phyloP scores from a whole-genome alignment of 2,329 filamentous ascomycete genomes.

The Arthrocladium fulminans region DNA sequence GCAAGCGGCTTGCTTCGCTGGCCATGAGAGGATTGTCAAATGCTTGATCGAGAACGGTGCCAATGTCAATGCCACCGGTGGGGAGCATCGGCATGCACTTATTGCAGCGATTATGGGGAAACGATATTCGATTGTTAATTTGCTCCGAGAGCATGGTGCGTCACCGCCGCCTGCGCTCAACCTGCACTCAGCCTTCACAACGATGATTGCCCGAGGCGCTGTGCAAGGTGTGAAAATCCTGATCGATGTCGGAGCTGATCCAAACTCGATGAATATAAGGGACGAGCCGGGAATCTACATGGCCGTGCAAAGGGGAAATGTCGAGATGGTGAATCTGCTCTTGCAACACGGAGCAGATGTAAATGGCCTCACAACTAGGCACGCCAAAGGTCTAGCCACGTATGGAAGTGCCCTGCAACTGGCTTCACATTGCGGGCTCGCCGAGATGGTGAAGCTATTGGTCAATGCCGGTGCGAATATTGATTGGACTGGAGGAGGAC shows the following conservation, averaged over 20 bases:
- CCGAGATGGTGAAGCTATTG: background rate
- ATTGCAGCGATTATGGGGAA: background rate
- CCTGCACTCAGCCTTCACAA: background rate
- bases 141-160: background rate
- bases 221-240: background rate
- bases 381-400: background rate
- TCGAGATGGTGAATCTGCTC: background rate
- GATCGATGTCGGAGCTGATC: background rate
- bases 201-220: background rate
- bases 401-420: background rate
- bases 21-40: background rate
- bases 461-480: background rate
- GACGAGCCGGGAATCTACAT: background rate
- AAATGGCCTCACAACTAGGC: background rate
- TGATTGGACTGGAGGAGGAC: background rate
- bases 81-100: background rate
- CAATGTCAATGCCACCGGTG: constrained; percentile 1
- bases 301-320: background rate
- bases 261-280: background rate
- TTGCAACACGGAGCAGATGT: background rate
- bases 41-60: constrained; percentile 1
- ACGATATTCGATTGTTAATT: background rate
- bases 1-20: background rate
- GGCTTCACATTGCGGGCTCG: background rate
- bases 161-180: background rate